Conservation (phyloP, 345 rosid genomes). For the Rhodomyrtus tomentosa region DNA sequence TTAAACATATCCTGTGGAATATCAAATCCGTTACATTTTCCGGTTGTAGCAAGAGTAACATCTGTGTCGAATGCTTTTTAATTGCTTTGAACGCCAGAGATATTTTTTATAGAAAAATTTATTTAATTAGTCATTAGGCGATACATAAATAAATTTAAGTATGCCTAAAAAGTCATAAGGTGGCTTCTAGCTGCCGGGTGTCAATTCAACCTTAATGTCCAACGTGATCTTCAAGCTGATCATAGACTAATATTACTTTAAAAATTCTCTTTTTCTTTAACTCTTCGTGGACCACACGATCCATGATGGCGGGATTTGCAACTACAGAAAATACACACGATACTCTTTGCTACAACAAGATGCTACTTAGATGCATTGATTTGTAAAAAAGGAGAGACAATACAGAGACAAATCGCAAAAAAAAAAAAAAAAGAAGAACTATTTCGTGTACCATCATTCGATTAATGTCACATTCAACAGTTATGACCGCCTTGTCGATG, state of each 20-base stretch:
- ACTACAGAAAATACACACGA: not conserved
- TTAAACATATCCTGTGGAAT: rapidly evolving
- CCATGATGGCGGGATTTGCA: not conserved
- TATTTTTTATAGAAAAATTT: not conserved
- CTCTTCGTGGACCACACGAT: not conserved
- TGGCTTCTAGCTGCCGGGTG: not conserved
- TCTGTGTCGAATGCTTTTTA: not conserved
- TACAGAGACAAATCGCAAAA: too few relatives aligned
- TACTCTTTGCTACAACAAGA: not conserved
- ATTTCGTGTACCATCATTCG: too few relatives aligned
- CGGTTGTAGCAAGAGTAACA: not conserved
- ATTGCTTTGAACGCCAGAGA: not conserved
- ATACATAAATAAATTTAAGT: not conserved
- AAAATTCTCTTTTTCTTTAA: not conserved
- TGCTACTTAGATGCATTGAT: not conserved
- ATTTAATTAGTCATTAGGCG: not conserved
- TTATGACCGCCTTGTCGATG: too few relatives aligned
- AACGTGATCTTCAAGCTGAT: not conserved
- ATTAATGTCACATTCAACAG: too few relatives aligned
- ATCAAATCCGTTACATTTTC: not conserved
- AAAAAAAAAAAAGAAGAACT: too few relatives aligned
- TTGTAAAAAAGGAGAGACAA: too few relatives aligned
- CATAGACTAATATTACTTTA: not conserved
- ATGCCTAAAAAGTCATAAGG: not conserved
- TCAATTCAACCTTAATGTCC: not conserved